Percentiles rank a stretch among this genome's conserved stretches.
These are phyloP conservation scores for Sarocladium oryzae DNA, from an alignment of 2,329 filamentous ascomycete species.

Conservation along the genomic window DNA sequence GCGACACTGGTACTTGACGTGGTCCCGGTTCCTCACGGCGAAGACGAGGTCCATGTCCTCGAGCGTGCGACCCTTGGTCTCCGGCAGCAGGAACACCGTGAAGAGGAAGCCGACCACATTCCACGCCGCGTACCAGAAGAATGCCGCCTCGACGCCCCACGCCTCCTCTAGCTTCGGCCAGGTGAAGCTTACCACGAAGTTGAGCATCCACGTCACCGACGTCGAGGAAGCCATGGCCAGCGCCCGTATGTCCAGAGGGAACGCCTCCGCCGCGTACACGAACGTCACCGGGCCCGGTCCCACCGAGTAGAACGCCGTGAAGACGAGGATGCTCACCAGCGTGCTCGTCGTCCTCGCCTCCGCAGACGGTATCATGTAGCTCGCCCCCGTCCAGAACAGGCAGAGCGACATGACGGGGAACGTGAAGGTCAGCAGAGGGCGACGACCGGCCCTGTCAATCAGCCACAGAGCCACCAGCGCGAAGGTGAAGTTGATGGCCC, in stretches of 20 bases:
- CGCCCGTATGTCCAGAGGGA: conserved; percentile 45
- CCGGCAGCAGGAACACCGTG: conserved; percentile 54
- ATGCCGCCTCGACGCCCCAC: conserved; percentile 24
- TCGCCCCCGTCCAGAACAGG: conserved; percentile 32
- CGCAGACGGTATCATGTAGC: conserved; percentile 7
- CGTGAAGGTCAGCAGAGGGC: conserved; percentile 52
- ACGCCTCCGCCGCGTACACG: conserved; percentile 50
- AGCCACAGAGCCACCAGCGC: conserved; percentile 57
- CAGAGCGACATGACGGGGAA: conserved; percentile 51
- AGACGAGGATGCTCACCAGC: conserved; percentile 26
- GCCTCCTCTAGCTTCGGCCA: conserved; percentile 15
- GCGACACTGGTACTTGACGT: conserved; percentile 8
- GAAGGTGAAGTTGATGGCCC: conserved; percentile 55
- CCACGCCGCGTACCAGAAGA: conserved; percentile 27
- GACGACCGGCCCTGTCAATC: conserved; percentile 58
- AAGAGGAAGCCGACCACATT: conserved; percentile 28
- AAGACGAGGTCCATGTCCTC: conserved; percentile 48
- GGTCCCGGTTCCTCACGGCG: conserved; percentile 17
- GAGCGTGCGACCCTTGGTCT: conserved; percentile 52
- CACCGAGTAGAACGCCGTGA: conserved; percentile 31
- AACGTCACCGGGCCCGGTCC: conserved; percentile 50
- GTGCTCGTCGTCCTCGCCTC: conserved; percentile 19
- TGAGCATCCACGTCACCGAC: conserved; percentile 26
- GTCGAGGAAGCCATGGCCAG: conserved; percentile 42
- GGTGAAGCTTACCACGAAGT: conserved; percentile 21